phyloP scores from a whole-genome alignment of 352 stramenopile genomes.

The Pythium coloratum region DNA sequence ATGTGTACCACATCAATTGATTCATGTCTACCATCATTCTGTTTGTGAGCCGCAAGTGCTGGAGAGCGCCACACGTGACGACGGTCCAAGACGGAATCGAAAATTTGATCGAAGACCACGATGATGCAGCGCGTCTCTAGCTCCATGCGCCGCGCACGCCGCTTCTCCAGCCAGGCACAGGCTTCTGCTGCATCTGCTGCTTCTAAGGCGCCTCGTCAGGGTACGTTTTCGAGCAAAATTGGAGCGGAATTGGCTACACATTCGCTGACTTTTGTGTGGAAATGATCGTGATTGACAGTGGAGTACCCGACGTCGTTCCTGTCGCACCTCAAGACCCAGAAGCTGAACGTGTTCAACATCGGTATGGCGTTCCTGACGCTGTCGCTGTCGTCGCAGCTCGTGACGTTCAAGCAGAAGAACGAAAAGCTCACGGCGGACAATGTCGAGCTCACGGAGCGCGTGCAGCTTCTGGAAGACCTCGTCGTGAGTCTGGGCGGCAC shows the following conservation, averaged over 20 bases:
- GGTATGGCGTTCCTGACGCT: conserved; percentile 80
- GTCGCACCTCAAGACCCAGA: conserved; percentile 73
- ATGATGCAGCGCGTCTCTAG: conserved; percentile 17
- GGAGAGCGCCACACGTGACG: conserved; percentile 5
- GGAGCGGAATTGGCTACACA: too few species aligned
- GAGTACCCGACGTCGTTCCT: conserved; percentile 85
- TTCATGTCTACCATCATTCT: conserved; percentile 3
- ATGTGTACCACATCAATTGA: conserved; percentile 19
- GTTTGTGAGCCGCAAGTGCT: not conserved
- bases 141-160: conserved; percentile 20
- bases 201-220: conserved; percentile 17
- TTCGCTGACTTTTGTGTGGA: not conserved
- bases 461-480: conserved; percentile 59
- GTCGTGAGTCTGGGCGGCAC: conserved; percentile 58
- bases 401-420: conserved; percentile 70
- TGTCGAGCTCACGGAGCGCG: conserved; percentile 44
- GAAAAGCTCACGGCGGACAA: conserved; percentile 41
- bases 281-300: conserved; percentile 15
- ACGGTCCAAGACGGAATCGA: not conserved
- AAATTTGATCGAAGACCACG: conserved; percentile 15
- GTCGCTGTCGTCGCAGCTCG: conserved; percentile 82
- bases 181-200: not conserved
- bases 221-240: conserved; percentile 6
- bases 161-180: conserved; percentile 19
- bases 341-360: conserved; percentile 87